A percentile compares a stretch with the other conserved stretches of the same genome.
These are phyloP conservation scores for Myochromella boudieri DNA, from an alignment of 768 basidiomycete genomes.

Conservation along the genomic window DNA sequence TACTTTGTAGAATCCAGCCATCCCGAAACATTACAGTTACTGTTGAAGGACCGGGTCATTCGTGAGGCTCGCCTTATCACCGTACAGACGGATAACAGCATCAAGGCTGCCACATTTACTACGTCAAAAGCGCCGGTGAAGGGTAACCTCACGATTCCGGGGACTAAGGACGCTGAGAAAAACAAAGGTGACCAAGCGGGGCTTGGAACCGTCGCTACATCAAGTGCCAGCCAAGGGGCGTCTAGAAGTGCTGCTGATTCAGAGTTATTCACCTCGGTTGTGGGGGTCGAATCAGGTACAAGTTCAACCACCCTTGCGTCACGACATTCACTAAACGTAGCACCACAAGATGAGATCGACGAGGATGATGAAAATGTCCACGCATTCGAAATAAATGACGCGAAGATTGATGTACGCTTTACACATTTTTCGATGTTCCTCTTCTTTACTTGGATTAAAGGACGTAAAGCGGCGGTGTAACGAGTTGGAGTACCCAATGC, in stretches of 20 bases:
- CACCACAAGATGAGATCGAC: conserved; percentile 80
- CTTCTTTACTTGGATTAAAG: conserved; percentile 36
- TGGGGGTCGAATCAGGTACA: conserved; percentile 87
- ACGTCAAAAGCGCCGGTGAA: conserved; percentile 81
- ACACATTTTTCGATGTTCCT: not conserved
- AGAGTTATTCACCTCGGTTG: conserved; percentile 93
- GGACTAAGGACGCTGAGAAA: conserved; percentile 75
- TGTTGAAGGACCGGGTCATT: conserved; percentile 86
- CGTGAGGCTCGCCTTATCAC: conserved; percentile 79
- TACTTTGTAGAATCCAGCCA: conserved; percentile 97
- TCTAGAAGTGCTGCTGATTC: conserved; percentile 47
- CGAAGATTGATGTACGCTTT: conserved; percentile 83
- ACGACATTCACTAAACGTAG: no score
- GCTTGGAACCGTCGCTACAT: conserved; percentile 23
- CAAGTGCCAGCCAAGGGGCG: conserved; percentile 14
- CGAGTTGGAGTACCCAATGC: conserved; percentile 95
- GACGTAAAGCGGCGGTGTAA: conserved; percentile 96
- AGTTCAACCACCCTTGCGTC: no score
- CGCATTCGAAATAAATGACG: conserved; percentile 93
- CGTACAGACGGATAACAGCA: conserved; percentile 68
- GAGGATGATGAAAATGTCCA: conserved; percentile 98
- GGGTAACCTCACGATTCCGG: conserved; percentile 83
- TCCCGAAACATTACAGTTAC: conserved; percentile 85
- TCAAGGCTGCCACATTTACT: conserved; percentile 74
- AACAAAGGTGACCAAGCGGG: conserved; percentile 49